Evolutionary conservation across 1,284 basidiomycete species (phyloP).

Genomic region (Leccinum pachyderme): DNA sequence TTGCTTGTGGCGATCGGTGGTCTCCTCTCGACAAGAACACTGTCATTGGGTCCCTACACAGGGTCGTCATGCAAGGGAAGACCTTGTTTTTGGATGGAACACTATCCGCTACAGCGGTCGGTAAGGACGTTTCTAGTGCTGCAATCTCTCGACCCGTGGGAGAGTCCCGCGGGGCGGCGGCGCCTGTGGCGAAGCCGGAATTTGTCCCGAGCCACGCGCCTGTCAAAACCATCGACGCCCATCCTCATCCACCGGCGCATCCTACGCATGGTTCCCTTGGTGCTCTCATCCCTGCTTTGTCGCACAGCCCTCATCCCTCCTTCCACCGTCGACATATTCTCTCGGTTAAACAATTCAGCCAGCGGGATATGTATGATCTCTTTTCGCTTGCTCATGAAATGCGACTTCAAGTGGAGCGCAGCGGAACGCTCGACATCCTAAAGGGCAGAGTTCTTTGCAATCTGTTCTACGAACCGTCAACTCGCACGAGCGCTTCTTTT

Average conservation of each 20-base stretch:
- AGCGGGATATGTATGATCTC: constrained; percentile 89
- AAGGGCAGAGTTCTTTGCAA: constrained; percentile 91
- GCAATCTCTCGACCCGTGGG: constrained; percentile 49
- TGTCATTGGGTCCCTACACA: constrained; percentile 80
- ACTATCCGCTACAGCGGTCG: constrained; percentile 58
- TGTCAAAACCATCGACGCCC: constrained; percentile 22
- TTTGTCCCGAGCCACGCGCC: constrained; percentile 30
- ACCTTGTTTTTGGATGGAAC: constrained; percentile 92
- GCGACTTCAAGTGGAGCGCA: constrained; percentile 92
- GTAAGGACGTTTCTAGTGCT: constrained; percentile 80
- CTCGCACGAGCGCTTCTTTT: constrained; percentile 94
- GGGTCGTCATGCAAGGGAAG: constrained; percentile 90
- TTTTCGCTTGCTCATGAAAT: constrained; percentile 97
- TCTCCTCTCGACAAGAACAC: constrained; percentile 76
- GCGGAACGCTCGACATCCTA: constrained; percentile 86
- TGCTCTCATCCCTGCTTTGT: constrained; percentile 36
- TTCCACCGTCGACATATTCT: constrained; percentile 91
- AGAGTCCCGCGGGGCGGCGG: constrained; percentile 18
- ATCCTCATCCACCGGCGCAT: constrained; percentile 16
- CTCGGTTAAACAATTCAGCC: constrained; percentile 90
- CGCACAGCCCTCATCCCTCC: constrained; percentile 59
- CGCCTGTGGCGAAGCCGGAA: constrained; percentile 28
- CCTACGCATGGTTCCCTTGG: constrained; percentile 22
- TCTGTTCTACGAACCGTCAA: constrained; percentile 98
- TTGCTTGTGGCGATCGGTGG: constrained; percentile 59